Evolutionary conservation across 306 rosid genomes (phyloP).

Genomic region (Fragaria ananassa): DNA sequence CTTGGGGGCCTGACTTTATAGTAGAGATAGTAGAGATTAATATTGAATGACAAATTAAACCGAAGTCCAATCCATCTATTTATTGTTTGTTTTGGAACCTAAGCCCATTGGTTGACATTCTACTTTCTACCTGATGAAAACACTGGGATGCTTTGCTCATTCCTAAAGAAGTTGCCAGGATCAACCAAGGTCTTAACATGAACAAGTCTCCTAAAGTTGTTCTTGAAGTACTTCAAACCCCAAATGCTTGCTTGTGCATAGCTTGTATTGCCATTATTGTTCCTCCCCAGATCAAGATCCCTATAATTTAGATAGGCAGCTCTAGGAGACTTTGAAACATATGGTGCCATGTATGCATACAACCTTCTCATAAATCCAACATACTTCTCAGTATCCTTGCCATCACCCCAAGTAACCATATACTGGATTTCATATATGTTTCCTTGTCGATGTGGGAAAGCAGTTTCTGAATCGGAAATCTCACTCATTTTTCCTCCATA

Average conservation of each 20-base stretch:
- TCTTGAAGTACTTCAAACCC: constrained; percentile 68
- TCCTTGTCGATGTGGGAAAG: constrained; percentile 74
- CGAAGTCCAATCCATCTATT: no score
- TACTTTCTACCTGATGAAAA: constrained; percentile 1
- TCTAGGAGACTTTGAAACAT: constrained; percentile 64
- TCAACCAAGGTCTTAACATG: constrained; percentile 60
- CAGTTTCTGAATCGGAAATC: constrained; percentile 42
- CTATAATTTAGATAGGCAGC: constrained; percentile 68
- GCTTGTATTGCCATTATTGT: neutral
- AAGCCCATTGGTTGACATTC: neutral
- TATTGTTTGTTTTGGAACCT: neutral
- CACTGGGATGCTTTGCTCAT: constrained; percentile 65
- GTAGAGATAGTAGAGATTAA: no score
- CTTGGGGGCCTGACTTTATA: no score
- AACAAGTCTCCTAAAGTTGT: constrained; percentile 60
- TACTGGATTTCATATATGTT: constrained; percentile 61
- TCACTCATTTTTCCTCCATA: constrained; percentile 63
- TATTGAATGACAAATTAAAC: no score
- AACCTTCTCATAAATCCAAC: constrained; percentile 51
- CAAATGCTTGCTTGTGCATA: constrained; percentile 36
- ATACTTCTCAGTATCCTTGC: constrained; percentile 29
- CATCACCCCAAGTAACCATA: constrained; percentile 38
- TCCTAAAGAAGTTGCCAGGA: constrained; percentile 64
- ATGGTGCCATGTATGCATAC: constrained; percentile 53
- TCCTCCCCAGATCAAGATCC: constrained; percentile 50